Evolutionary conservation across 2,329 filamentous ascomycete species (phyloP), one percentile per base, ranked within the genome.

Genomic region (Stagonosporopsis tanaceti): DNA sequence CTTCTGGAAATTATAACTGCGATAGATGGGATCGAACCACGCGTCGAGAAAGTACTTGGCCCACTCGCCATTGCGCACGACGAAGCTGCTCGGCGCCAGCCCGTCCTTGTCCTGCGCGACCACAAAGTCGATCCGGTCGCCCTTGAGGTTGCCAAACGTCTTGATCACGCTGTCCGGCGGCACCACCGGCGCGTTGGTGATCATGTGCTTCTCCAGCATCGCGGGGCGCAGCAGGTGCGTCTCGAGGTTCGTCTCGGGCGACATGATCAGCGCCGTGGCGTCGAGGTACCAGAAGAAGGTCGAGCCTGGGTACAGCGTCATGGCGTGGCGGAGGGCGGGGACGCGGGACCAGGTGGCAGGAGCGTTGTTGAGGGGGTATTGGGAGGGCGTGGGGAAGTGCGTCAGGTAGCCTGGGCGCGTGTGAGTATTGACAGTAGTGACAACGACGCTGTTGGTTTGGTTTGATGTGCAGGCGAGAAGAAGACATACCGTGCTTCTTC

Each of bases 141-240:
- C 89, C 61, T 87, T 87, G n/a, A 97, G 81, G 71, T 96, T 89
- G 15, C 85, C 81, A 73, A 96, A 97, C 0, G 96, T 98, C 81
- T 91, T 94, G 79, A 99, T 98, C 68, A 99, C 93, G 78, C 92
- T 96, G 78, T 97, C 92, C 0, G 96, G 95, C 2, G 94, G 95
- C 8, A 98, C 94, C 47, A 99, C 87, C 6, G 95, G 87, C 51
- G 88, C 84, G 75, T 97, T 91, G 74, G 88, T 90, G 67, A 95
- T 86, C 92, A 98, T 97, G 54, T 91, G 75, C 22, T 81, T 82
- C 70, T 96, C 90, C 45, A 99, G 82, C 53, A 82, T 85, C 50
- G 81, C 80, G 11, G 87, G 79, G 11, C 86, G 81, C 75, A 96
- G 86, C 37, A 99, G 78, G 67, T 92, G 85, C 1, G 86, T 82